Evolutionary conservation across 1,284 basidiomycete genomes (phyloP).

Genomic region (Pholiota adiposa): DNA sequence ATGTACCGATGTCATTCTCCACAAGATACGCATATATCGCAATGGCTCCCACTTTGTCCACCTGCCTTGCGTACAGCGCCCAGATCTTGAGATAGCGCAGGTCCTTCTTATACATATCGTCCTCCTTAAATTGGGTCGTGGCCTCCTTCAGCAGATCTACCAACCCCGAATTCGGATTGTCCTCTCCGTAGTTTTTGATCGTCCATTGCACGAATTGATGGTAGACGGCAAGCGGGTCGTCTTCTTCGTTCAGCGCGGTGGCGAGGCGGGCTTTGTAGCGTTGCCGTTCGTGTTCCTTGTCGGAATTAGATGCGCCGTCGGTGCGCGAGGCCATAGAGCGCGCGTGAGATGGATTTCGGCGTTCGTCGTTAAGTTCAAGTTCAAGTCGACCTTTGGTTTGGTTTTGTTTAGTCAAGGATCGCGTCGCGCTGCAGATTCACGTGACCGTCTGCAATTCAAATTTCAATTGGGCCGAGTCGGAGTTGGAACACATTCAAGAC

Average conservation of each 20-base stretch:
- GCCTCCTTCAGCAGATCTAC: constrained; percentile 39
- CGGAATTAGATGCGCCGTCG: constrained; percentile 17
- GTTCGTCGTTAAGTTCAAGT: constrained; percentile 10
- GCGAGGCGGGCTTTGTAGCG: constrained; percentile 36
- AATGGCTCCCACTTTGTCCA: constrained; percentile 59
- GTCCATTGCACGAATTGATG: constrained; percentile 75
- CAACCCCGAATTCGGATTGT: constrained; percentile 42
- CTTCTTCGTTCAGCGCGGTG: constrained; percentile 57
- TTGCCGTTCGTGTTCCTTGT: constrained; percentile 35
- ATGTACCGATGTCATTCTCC: constrained; percentile 79
- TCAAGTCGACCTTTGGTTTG: constrained; percentile 17
- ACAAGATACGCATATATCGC: constrained; percentile 78
- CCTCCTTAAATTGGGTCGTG: constrained; percentile 74
- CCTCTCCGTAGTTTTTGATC: constrained; percentile 53
- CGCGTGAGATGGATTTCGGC: constrained; percentile 9
- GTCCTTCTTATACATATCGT: constrained; percentile 84
- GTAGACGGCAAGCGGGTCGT: constrained; percentile 71
- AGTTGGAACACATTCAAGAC: not conserved
- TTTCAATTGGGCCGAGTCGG: not conserved
- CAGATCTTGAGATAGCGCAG: constrained; percentile 89
- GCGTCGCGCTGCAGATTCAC: constrained; percentile 19
- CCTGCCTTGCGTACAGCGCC: constrained; percentile 78
- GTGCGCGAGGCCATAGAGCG: constrained; percentile 25
- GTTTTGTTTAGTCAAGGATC: constrained; percentile 17
- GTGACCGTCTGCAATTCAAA: constrained; percentile 13